phyloP scores from a whole-genome alignment of 495 filamentous ascomycete genomes.

The Hyaloscypha hepaticicola region DNA sequence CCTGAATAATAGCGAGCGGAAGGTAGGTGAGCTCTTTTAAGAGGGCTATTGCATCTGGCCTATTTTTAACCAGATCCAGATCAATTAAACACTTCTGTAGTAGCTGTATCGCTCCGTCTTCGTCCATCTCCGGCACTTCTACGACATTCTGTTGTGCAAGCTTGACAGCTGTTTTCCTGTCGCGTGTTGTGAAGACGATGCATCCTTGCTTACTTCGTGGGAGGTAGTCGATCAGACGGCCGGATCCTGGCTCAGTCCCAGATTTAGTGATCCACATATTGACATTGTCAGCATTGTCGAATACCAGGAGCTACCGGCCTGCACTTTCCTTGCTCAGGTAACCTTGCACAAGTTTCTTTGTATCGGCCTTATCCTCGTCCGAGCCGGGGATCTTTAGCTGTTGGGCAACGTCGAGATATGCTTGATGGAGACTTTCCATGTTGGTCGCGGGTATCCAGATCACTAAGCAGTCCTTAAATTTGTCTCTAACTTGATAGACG shows the following conservation, averaged over 20 bases:
- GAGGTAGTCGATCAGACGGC: slow-evolving; percentile 16
- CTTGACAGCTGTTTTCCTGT: slow-evolving; percentile 13
- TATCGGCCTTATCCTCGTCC: slow-evolving; percentile 10
- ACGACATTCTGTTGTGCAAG: slow-evolving; percentile 22
- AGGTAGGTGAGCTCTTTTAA: slow-evolving; percentile 40
- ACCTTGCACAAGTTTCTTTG: slow-evolving; percentile 8
- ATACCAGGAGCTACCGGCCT: slow-evolving; percentile 22
- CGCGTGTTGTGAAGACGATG: slow-evolving; percentile 19
- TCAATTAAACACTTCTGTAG: slow-evolving; percentile 13
- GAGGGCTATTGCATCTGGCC: slow-evolving; percentile 26
- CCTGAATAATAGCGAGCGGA: slow-evolving; percentile 50
- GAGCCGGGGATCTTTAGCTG: slow-evolving; percentile 3
- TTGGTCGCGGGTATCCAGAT: slow-evolving; percentile 22
- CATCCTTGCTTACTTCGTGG: slow-evolving; percentile 11
- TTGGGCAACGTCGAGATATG: slow-evolving; percentile 14
- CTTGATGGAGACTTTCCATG: slow-evolving; percentile 15
- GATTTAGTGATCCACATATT: slow-evolving; percentile 10
- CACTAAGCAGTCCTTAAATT: slow-evolving; percentile 10
- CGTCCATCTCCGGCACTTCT: slow-evolving; percentile 38
- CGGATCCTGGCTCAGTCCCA: no score
- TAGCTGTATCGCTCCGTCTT: slow-evolving; percentile 26
- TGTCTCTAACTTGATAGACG: slow-evolving; percentile 14
- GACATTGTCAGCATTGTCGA: slow-evolving; percentile 24
- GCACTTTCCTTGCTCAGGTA: slow-evolving; percentile 8
- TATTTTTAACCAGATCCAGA: slow-evolving; percentile 4